A percentile compares a stretch with the other conserved stretches of the same genome.
Conservation (phyloP, 1,139 yeast genomes). For the Geotrichum carabidarum region DNA sequence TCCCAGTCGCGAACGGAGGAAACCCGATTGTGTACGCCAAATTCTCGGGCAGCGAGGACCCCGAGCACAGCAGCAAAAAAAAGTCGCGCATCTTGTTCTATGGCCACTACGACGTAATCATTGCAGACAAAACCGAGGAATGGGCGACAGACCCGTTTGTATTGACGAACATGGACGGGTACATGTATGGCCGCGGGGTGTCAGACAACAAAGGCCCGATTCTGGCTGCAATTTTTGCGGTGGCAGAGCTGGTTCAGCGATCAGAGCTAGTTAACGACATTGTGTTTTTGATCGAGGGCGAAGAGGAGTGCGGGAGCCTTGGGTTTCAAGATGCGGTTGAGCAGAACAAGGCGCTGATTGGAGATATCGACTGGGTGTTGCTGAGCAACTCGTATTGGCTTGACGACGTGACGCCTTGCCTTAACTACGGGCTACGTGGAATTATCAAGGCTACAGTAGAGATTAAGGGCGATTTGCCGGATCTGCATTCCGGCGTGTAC, state of each 20-base stretch:
- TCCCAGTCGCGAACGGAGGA: conserved; percentile 64
- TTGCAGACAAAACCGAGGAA: conserved; percentile 50
- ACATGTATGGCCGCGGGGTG: conserved; percentile 84
- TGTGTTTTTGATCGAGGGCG: conserved; percentile 84
- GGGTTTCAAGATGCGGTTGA: conserved; percentile 70
- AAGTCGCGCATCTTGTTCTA: conserved; percentile 59
- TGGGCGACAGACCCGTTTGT: conserved; percentile 81
- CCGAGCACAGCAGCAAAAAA: conserved; percentile 14
- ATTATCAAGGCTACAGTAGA: conserved; percentile 74
- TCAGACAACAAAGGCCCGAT: conserved; percentile 94
- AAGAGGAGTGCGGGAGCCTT: conserved; percentile 87
- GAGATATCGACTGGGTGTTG: conserved; percentile 78
- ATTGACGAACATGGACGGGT: conserved; percentile 74
- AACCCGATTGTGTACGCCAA: conserved; percentile 80
- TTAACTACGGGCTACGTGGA: conserved; percentile 91
- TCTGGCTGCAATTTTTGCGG: conserved; percentile 79
- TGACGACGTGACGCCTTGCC: conserved; percentile 80
- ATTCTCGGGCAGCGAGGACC: conserved; percentile 45
- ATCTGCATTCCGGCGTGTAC: conserved; percentile 95
- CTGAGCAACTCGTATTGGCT: conserved; percentile 92
- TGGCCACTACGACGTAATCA: conserved; percentile 93
- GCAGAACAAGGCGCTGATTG: conserved; percentile 48
- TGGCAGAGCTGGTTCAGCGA: conserved; percentile 59
- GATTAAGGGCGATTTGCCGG: conserved; percentile 71
- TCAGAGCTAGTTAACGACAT: conserved; percentile 62